Evolutionary conservation across 495 filamentous ascomycete species (phyloP), one percentile per base, ranked within the genome.

Genomic region (Poronia punctata): DNA sequence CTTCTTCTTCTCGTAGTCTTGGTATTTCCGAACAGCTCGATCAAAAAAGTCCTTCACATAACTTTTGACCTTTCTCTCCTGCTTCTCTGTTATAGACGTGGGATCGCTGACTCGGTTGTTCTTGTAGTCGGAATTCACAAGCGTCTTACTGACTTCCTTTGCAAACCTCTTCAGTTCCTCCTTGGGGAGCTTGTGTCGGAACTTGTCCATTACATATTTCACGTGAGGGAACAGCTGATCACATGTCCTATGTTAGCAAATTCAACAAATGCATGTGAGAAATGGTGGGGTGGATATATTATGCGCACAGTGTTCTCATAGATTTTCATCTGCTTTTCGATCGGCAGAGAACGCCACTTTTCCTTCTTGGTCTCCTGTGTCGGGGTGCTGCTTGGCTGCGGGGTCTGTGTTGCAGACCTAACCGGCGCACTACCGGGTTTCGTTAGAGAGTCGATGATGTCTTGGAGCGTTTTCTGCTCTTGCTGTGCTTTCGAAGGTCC

Each of bases 111-210:
- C 88, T 3, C 84, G 80, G 27, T 76, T 74, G 50, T 89, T 78
- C 60, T 93, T 95, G 67, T 83, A 96, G 54, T 96, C 88, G 0
- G 85, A 86, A 18, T 81, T 77, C 20, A 94, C 87, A 19, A 96
- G 70, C 56, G 88, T 94, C 59, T 90, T 93, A 41, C 80, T 78
- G 12, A 88, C 78, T 59, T 95, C 86, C 60, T 90, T 92, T 4
- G 80, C 83, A 47, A 88, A 83, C 35, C 83, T 78, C 62, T 96
- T 96, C 5, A 96, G 56, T 49, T 95, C 83, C 5, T 95, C 87
- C 46, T 81, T 87, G 3, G 85, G 83, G 11, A 96, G 76, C 63
- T 87, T 86, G 49, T 82, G 71, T 43, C 80, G 82, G 58, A 86
- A 96, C 45, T 87, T 88, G 57, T 88, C 79, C 56, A 89, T 78